These are phyloP conservation scores for Zalerion maritima DNA, from an alignment of 495 filamentous ascomycete species.

Conservation along the genomic window DNA sequence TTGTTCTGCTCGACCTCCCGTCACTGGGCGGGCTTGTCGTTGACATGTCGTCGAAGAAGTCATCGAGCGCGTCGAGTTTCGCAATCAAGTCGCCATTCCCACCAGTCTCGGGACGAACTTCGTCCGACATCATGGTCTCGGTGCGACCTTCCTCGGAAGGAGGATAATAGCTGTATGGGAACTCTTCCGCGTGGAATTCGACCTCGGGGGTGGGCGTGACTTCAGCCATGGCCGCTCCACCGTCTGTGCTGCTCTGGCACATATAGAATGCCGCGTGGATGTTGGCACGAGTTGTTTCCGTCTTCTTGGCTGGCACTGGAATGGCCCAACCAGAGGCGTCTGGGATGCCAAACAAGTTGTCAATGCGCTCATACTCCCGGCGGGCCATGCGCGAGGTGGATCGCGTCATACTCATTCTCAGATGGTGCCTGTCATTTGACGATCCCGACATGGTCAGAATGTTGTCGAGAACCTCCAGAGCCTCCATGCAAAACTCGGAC, in stretches of 20 bases:
- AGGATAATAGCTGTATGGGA: slow-evolving; percentile 65
- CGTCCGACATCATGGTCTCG: slow-evolving; percentile 85
- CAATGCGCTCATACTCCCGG: slow-evolving; percentile 87
- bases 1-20: slow-evolving; percentile 44
- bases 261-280: slow-evolving; percentile 96
- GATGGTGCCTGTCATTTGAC: slow-evolving; percentile 80
- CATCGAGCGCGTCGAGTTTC: slow-evolving; percentile 84
- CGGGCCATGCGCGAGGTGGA: slow-evolving; percentile 66
- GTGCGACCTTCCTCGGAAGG: slow-evolving; percentile 48
- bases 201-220: slow-evolving; percentile 69
- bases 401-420: slow-evolving; percentile 92
- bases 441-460: slow-evolving; percentile 90
- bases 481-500: slow-evolving; percentile 84
- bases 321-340: slow-evolving; percentile 95
- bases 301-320: slow-evolving; percentile 80
- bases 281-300: slow-evolving; percentile 68
- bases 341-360: slow-evolving; percentile 91
- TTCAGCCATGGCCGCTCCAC: slow-evolving; percentile 45
- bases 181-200: slow-evolving; percentile 84
- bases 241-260: slow-evolving; percentile 41
- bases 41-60: slow-evolving; percentile 67
- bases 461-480: slow-evolving; percentile 78
- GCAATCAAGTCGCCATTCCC: slow-evolving; percentile 73
- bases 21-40: slow-evolving; percentile 38
- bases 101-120: slow-evolving; percentile 50